These are phyloP conservation scores for Torulaspora delbrueckii DNA, from an alignment of 805 yeast species.

Conservation along the genomic window DNA sequence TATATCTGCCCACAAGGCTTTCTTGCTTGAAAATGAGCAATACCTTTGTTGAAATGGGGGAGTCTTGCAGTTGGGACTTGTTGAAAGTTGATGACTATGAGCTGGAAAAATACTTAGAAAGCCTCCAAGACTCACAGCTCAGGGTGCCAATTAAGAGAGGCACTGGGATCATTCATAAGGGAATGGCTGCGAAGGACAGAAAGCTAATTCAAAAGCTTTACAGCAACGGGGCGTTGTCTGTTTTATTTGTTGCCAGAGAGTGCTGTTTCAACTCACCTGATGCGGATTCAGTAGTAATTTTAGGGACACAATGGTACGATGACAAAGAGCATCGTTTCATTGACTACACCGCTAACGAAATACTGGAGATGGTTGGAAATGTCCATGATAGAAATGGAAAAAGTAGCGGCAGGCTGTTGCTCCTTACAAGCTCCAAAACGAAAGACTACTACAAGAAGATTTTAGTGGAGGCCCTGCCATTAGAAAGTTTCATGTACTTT, in stretches of 20 bases:
- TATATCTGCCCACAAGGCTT: constrained; percentile 56
- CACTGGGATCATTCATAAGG: constrained; percentile 56
- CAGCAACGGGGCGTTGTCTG: constrained; percentile 44
- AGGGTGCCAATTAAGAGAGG: constrained; percentile 48
- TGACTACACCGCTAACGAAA: constrained; percentile 60
- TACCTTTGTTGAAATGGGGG: constrained; percentile 40
- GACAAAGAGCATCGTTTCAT: constrained; percentile 67
- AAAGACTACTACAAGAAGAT: constrained; percentile 66
- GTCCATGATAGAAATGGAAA: constrained; percentile 31
- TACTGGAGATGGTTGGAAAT: constrained; percentile 61
- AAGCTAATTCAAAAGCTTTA: constrained; percentile 51
- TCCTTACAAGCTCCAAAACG: constrained; percentile 54
- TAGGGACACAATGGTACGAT: constrained; percentile 69
- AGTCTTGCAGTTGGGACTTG: constrained; percentile 38
- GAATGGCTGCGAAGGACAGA: constrained; percentile 54
- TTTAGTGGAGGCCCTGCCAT: constrained; percentile 67
- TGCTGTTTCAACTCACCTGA: constrained; percentile 46
- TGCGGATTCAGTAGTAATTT: constrained; percentile 53
- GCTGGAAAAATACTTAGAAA: constrained; percentile 39
- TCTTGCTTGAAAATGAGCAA: constrained; percentile 50
- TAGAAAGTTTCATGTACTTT: constrained; percentile 68
- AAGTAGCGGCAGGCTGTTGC: constrained; percentile 41
- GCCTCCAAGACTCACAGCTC: constrained; percentile 46
- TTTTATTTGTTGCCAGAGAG: constrained; percentile 60
- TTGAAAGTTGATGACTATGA: constrained; percentile 29